Conservation (phyloP, 2,329 filamentous ascomycete species). For the Fusarium napiforme region DNA sequence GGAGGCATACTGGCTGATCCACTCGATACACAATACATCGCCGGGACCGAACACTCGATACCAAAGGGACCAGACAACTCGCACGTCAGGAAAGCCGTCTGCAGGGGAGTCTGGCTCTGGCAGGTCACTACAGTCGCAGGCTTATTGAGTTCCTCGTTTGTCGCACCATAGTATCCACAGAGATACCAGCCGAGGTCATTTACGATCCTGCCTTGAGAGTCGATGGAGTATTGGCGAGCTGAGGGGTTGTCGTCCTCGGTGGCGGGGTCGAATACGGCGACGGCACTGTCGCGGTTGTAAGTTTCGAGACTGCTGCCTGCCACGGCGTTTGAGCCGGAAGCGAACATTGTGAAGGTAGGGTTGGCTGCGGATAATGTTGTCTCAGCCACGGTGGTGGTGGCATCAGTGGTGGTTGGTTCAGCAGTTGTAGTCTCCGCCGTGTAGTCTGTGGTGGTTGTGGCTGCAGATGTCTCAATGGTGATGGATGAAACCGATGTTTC, state of each 20-base stretch:
- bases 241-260: neutral
- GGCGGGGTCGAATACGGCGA: neutral
- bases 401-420: neutral
- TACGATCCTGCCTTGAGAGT: neutral
- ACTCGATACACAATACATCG: neutral
- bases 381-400: neutral
- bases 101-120: neutral
- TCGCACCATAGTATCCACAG: neutral
- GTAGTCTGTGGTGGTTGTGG: neutral
- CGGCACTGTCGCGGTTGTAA: neutral
- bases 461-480: neutral
- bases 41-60: neutral
- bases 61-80: neutral
- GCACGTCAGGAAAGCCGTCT: neutral
- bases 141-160: rapidly evolving
- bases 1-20: neutral
- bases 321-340: neutral
- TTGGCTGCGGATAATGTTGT: neutral
- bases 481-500: too few relatives aligned
- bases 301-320: neutral
- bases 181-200: neutral
- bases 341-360: neutral
- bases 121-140: neutral
- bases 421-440: neutral
- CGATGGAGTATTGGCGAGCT: neutral